These are phyloP conservation scores for Cutaneotrichosporon mucoides DNA, from an alignment of 1,284 basidiomycete species.

Conservation along the genomic window DNA sequence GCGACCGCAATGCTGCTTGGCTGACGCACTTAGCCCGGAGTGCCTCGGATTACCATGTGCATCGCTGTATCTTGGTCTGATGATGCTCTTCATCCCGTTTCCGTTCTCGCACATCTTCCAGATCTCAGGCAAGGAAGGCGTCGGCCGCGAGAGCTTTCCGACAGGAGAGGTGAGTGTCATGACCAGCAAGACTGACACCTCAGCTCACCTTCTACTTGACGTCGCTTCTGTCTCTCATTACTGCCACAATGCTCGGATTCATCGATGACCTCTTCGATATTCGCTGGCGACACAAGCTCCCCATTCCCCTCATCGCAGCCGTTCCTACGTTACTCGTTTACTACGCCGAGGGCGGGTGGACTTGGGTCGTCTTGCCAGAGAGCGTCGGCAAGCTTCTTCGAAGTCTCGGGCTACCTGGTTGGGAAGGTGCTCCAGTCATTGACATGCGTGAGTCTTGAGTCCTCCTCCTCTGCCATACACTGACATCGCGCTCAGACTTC, in stretches of 20 bases:
- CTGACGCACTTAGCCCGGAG: slow-evolving; percentile 66
- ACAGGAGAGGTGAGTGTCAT: slow-evolving; percentile 67
- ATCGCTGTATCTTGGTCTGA: slow-evolving; percentile 75
- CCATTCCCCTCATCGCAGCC: slow-evolving; percentile 91
- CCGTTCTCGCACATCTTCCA: slow-evolving; percentile 70
- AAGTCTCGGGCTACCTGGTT: slow-evolving; percentile 23
- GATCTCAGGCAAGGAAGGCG: slow-evolving; percentile 1
- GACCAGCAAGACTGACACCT: slow-evolving; percentile 4
- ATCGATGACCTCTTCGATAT: slow-evolving; percentile 98
- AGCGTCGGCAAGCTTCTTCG: slow-evolving; percentile 62
- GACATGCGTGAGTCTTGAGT: slow-evolving; percentile 65
- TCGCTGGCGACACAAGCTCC: slow-evolving; percentile 95
- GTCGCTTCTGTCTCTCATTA: slow-evolving; percentile 80
- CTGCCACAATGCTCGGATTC: slow-evolving; percentile 91
- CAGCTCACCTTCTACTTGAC: slow-evolving; percentile 90
- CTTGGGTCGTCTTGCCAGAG: slow-evolving; percentile 90
- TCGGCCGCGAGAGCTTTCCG: slow-evolving; percentile 61
- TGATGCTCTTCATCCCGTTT: slow-evolving; percentile 85
- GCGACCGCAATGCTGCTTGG: background rate
- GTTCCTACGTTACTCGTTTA: slow-evolving; percentile 95
- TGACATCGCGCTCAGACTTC: slow-evolving; percentile 5
- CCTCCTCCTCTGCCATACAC: slow-evolving; percentile 6
- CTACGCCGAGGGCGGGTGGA: slow-evolving; percentile 88
- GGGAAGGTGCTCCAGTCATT: slow-evolving; percentile 60
- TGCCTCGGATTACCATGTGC: slow-evolving; percentile 87